These are phyloP conservation scores for Dryas integrifolia DNA, from an alignment of 331 rosid species.

Conservation along the genomic window DNA sequence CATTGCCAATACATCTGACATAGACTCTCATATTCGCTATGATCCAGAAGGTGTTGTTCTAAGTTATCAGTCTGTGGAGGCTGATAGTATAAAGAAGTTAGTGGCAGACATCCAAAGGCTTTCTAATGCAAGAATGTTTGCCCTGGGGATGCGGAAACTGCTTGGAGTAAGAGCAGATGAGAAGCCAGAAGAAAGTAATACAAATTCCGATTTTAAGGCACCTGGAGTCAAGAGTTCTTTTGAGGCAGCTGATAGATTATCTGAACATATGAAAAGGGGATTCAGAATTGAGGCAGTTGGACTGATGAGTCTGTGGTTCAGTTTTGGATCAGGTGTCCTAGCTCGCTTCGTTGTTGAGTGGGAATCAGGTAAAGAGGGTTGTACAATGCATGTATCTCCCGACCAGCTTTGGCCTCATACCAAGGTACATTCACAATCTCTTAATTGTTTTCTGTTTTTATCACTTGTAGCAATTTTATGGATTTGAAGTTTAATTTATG, in stretches of 20 bases:
- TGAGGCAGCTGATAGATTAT: conserved; percentile 70
- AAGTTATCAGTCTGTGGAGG: conserved; percentile 87
- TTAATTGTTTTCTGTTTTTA: neutral
- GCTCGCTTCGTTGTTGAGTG: conserved; percentile 99
- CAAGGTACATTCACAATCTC: conserved; percentile 48
- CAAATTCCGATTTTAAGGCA: conserved; percentile 57
- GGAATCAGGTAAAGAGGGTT: conserved; percentile 97
- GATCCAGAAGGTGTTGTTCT: conserved; percentile 97
- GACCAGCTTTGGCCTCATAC: conserved; percentile 99
- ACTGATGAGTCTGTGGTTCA: conserved; percentile 94
- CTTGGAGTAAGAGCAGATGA: conserved; percentile 85
- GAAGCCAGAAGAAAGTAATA: conserved; percentile 64
- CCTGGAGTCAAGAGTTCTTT: conserved; percentile 49
- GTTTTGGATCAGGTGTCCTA: conserved; percentile 86
- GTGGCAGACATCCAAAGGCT: conserved; percentile 94
- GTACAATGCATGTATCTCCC: conserved; percentile 97
- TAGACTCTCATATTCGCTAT: conserved; percentile 90
- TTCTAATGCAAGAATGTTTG: conserved; percentile 89
- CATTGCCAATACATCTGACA: conserved; percentile 89
- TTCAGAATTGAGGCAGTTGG: conserved; percentile 99
- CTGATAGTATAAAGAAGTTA: conserved; percentile 81
- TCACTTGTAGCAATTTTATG: neutral
- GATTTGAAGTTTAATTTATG: neutral
- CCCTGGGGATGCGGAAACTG: conserved; percentile 89
- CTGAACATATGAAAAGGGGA: conserved; percentile 85